Percentiles rank a stretch among this genome's conserved stretches.
Evolutionary conservation across 371 early-diverging fungal genomes (phyloP).

Genomic region (Actinomortierella wolfii): DNA sequence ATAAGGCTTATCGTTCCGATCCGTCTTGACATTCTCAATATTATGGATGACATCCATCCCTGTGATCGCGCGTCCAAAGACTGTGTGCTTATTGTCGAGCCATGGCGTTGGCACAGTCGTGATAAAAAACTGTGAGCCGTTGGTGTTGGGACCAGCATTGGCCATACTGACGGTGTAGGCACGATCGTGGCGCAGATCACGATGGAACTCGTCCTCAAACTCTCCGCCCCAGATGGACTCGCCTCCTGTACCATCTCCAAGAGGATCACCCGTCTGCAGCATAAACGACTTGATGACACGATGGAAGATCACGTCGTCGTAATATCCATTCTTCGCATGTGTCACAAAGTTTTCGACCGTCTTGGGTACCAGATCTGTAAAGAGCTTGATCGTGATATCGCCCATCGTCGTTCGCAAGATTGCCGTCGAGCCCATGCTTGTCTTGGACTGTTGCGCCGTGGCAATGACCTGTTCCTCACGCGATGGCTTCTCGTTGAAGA

Average conservation of each 20-base stretch:
- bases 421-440: constrained; percentile 70
- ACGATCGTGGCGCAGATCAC: constrained; percentile 81
- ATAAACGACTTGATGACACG: constrained; percentile 91
- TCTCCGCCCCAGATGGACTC: constrained; percentile 92
- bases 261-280: constrained; percentile 88
- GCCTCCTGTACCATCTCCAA: constrained; percentile 96
- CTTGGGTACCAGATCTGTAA: constrained; percentile 87
- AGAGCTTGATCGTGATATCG: constrained; percentile 84
- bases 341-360: constrained; percentile 94
- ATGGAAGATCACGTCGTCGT: constrained; percentile 83
- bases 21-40: constrained; percentile 79
- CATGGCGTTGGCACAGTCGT: constrained; percentile 91
- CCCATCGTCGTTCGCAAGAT: constrained; percentile 87
- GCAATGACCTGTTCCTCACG: constrained; percentile 95
- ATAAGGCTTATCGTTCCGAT: constrained; percentile 84
- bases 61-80: constrained; percentile 95
- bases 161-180: constrained; percentile 98
- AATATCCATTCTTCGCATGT: constrained; percentile 78
- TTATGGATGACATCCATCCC: constrained; percentile 93
- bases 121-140: constrained; percentile 98
- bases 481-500: constrained; percentile 97
- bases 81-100: constrained; percentile 96
- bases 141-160: constrained; percentile 94
- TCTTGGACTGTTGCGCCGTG: constrained; percentile 58
- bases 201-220: constrained; percentile 95